Conservation (phyloP, 2,329 filamentous ascomycete genomes). For the Pseudocercospora macadamiae region DNA sequence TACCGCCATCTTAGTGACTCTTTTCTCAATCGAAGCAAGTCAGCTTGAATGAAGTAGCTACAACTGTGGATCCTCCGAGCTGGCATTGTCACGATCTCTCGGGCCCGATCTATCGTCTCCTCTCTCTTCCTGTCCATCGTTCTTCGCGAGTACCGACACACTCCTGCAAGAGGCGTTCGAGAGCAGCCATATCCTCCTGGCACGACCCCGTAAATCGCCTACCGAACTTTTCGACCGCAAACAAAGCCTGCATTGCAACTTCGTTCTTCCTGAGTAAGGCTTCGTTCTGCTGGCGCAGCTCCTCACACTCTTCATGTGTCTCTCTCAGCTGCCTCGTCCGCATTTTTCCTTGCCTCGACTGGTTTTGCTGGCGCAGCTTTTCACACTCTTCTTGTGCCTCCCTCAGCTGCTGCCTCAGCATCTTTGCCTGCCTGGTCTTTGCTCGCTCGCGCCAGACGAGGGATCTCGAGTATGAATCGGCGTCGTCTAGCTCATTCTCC, state of each 20-base stretch:
- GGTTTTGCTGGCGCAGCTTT: too few relatives aligned
- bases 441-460: too few relatives aligned
- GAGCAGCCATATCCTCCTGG: background rate
- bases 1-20: too few relatives aligned
- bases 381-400: too few relatives aligned
- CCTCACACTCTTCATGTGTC: background rate
- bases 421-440: too few relatives aligned
- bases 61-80: too few relatives aligned
- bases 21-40: too few relatives aligned
- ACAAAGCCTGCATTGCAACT: background rate
- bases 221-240: background rate
- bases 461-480: too few relatives aligned
- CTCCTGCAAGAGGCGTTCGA: background rate
- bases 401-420: too few relatives aligned
- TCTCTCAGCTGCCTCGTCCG: background rate
- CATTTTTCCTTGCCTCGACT: background rate
- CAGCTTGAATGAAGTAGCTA: too few relatives aligned
- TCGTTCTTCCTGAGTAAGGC: background rate
- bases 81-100: too few relatives aligned
- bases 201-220: background rate
- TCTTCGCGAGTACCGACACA: background rate
- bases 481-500: too few relatives aligned
- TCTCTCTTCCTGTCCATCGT: background rate
- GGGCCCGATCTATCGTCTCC: background rate
- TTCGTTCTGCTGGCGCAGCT: background rate